phyloP scores from a whole-genome alignment of 805 yeast species.

The Metschnikowia lunata region DNA sequence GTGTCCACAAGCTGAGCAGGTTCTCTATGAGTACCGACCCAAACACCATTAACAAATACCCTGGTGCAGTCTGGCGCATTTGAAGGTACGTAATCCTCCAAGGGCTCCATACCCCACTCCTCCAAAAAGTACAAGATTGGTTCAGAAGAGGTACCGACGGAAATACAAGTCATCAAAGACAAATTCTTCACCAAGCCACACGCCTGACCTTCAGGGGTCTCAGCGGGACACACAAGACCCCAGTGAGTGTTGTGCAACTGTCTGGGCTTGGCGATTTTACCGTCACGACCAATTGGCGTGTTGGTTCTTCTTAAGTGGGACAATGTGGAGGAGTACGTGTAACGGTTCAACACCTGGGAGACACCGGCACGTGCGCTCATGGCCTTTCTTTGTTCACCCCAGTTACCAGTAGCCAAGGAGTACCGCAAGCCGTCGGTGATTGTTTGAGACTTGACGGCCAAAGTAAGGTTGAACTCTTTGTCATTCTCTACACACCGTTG shows the following conservation, averaged over 20 bases:
- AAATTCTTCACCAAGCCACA: conserved; percentile 98
- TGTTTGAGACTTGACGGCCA: conserved; percentile 95
- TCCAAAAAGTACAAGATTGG: conserved; percentile 89
- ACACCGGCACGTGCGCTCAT: conserved; percentile 99
- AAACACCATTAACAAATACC: conserved; percentile 96
- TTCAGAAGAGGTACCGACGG: conserved; percentile 96
- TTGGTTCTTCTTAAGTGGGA: conserved; percentile 98
- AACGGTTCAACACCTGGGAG: conserved; percentile 95
- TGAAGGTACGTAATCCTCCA: conserved; percentile 92
- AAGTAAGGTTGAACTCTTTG: conserved; percentile 90
- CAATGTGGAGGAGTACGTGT: conserved; percentile 96
- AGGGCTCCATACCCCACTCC: conserved; percentile 99
- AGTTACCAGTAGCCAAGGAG: conserved; percentile 98
- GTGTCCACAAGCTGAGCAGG: conserved; percentile 91
- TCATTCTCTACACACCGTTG: conserved; percentile 98
- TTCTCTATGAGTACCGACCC: conserved; percentile 98
- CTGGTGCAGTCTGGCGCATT: conserved; percentile 88
- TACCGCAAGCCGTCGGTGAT: conserved; percentile 96
- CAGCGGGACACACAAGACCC: conserved; percentile 99
- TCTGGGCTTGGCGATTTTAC: conserved; percentile 97
- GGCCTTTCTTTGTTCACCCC: conserved; percentile 99
- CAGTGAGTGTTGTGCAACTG: conserved; percentile 99
- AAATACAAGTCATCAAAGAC: conserved; percentile 94
- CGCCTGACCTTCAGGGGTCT: conserved; percentile 99
- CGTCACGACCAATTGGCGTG: conserved; percentile 99